phyloP scores from a whole-genome alignment of 2,329 filamentous ascomycete genomes.

The Plenodomus biglobosus region DNA sequence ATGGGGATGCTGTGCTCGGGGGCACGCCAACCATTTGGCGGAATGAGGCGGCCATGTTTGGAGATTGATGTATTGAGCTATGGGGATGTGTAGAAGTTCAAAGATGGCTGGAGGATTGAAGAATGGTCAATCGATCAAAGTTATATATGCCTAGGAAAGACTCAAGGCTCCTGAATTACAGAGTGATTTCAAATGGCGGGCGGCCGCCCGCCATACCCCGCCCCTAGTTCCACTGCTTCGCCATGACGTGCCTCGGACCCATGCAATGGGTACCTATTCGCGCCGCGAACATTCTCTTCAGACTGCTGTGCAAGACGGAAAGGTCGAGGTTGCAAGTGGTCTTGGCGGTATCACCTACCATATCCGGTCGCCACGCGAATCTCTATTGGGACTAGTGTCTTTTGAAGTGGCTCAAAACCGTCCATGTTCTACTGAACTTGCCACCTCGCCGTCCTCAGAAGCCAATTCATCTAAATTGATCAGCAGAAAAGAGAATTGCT shows the following conservation, averaged over 20 bases:
- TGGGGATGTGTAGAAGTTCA: not conserved
- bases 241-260: not conserved
- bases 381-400: not conserved
- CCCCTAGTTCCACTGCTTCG: not conserved
- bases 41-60: slow-evolving; percentile 39
- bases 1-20: slow-evolving; percentile 58
- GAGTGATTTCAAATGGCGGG: not conserved
- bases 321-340: not conserved
- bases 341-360: not conserved
- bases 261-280: not conserved
- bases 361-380: not conserved
- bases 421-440: too few species aligned
- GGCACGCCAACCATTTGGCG: slow-evolving; percentile 57
- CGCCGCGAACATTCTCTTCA: not conserved
- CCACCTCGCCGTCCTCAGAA: too few species aligned
- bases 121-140: not conserved
- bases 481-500: too few species aligned
- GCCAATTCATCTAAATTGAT: too few species aligned
- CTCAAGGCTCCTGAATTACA: not conserved
- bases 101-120: not conserved
- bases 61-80: not conserved
- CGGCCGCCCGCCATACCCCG: not conserved
- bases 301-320: not conserved
- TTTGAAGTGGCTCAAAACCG: too few species aligned
- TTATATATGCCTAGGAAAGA: too few species aligned